These are phyloP conservation scores for Mycena alexandri DNA, from an alignment of 768 basidiomycete genomes.

Conservation along the genomic window DNA sequence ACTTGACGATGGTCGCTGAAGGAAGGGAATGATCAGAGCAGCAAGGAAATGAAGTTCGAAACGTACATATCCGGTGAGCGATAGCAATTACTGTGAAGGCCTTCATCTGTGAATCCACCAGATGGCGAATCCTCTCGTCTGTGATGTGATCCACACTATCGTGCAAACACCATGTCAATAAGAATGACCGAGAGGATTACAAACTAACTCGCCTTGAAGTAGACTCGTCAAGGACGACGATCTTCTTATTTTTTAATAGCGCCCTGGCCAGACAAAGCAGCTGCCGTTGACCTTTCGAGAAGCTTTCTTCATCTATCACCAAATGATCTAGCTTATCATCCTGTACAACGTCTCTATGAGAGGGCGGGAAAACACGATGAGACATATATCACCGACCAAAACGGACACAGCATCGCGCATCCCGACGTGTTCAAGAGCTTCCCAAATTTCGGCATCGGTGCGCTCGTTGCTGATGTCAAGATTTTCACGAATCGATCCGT, in stretches of 20 bases:
- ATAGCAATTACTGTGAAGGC: constrained; percentile 29
- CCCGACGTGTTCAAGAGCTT: constrained; percentile 21
- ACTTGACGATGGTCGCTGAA: constrained; percentile 28
- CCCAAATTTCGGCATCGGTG: constrained; percentile 23
- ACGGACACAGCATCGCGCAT: constrained; percentile 24
- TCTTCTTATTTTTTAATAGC: constrained; percentile 11
- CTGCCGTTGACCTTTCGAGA: constrained; percentile 25
- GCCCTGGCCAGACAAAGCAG: constrained; percentile 24
- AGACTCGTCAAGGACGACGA: constrained; percentile 21
- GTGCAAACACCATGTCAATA: background rate
- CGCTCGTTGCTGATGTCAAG: constrained; percentile 16
- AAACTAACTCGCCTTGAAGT: constrained; percentile 8
- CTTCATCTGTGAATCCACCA: constrained; percentile 29
- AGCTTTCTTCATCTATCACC: constrained; percentile 23
- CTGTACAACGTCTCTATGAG: background rate
- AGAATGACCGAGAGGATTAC: background rate
- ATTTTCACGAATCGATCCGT: constrained; percentile 30
- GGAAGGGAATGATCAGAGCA: background rate
- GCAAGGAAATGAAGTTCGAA: background rate
- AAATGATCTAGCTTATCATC: constrained; percentile 20
- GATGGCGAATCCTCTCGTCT: constrained; percentile 29
- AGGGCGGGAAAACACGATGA: background rate
- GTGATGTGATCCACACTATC: constrained; percentile 33
- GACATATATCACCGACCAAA: background rate
- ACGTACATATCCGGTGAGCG: constrained; percentile 27